Evolutionary conservation across 2,329 filamentous ascomycete genomes (phyloP).

Genomic region (Ascocoryne sarcoides): DNA sequence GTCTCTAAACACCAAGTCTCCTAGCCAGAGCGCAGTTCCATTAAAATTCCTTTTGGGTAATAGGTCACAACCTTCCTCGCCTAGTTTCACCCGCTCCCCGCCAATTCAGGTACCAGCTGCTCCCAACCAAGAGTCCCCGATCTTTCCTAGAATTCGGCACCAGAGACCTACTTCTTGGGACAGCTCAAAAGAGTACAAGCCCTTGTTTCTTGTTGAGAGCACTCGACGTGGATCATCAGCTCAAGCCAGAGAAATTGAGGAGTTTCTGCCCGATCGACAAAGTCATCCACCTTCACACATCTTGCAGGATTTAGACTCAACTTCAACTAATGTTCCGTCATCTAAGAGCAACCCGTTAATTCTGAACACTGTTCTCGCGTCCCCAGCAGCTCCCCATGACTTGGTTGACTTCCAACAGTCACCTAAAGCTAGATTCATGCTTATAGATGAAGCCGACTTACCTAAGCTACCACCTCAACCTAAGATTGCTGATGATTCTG

Average conservation of each 20-base stretch:
- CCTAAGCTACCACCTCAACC: neutral
- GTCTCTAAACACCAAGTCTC: constrained; percentile 30
- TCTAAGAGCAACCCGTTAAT: constrained; percentile 30
- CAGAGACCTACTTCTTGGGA: constrained; percentile 52
- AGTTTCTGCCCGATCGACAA: neutral
- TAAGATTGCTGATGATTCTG: neutral
- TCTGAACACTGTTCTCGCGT: constrained; percentile 33
- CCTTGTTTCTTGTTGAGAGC: constrained; percentile 69
- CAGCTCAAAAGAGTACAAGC: constrained; percentile 62
- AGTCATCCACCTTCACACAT: too few relatives aligned
- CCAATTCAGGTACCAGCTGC: constrained; percentile 32
- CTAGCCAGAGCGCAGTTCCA: constrained; percentile 46
- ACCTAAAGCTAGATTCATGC: constrained; percentile 47
- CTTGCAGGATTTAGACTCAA: too few relatives aligned
- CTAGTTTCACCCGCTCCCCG: constrained; percentile 33
- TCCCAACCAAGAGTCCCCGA: constrained; percentile 6
- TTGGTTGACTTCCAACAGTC: constrained; percentile 54
- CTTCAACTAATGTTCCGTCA: too few relatives aligned
- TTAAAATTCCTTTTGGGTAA: constrained; percentile 40
- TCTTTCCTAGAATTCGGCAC: neutral
- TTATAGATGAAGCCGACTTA: neutral
- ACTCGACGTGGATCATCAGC: constrained; percentile 27
- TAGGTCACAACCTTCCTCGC: constrained; percentile 34
- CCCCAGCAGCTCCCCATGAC: constrained; percentile 33
- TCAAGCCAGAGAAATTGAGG: constrained; percentile 37